Evolutionary conservation across 148 eudicot genomes (phyloP).

Genomic region (Suaeda aralocaspica): DNA sequence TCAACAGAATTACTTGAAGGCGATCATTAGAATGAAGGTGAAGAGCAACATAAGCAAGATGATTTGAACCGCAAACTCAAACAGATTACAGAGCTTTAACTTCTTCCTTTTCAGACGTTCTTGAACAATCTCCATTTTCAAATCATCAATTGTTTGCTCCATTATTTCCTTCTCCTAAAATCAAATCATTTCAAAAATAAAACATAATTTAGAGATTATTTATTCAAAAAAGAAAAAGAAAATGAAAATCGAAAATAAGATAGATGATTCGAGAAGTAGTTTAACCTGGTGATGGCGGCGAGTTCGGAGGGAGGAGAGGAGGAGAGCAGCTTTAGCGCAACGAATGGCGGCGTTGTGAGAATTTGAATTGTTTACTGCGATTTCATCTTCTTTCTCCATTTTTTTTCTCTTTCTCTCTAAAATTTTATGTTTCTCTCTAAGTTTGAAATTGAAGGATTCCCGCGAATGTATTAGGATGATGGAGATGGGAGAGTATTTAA

Average conservation of each 20-base stretch:
- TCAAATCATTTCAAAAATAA: no score
- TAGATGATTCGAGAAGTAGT: background rate
- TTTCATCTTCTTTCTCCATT: slow-evolving; percentile 18
- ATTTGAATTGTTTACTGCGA: background rate
- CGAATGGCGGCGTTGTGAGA: slow-evolving; percentile 22
- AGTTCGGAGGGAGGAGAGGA: slow-evolving; percentile 21
- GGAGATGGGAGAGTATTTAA: no score
- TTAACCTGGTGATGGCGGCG: slow-evolving; percentile 13
- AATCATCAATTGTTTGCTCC: slow-evolving; percentile 22
- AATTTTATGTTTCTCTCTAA: no score
- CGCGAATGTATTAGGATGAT: no score
- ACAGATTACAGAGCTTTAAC: slow-evolving; percentile 23
- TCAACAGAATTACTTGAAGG: slow-evolving; percentile 12
- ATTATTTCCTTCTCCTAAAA: slow-evolving; percentile 30
- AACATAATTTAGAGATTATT: no score
- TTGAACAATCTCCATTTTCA: slow-evolving; percentile 29
- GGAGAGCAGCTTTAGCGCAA: slow-evolving; percentile 34
- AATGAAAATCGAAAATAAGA: no score
- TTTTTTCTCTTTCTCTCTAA: background rate
- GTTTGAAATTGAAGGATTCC: background rate
- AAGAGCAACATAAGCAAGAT: slow-evolving; percentile 21
- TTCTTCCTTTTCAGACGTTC: slow-evolving; percentile 29
- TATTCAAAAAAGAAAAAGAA: no score
- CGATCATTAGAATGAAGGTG: slow-evolving; percentile 20
- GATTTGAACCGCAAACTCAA: slow-evolving; percentile 28